Base-by-base conservation (phyloP, 1,284 basidiomycete species). In the Stygiomarasmius scandens region DNA sequence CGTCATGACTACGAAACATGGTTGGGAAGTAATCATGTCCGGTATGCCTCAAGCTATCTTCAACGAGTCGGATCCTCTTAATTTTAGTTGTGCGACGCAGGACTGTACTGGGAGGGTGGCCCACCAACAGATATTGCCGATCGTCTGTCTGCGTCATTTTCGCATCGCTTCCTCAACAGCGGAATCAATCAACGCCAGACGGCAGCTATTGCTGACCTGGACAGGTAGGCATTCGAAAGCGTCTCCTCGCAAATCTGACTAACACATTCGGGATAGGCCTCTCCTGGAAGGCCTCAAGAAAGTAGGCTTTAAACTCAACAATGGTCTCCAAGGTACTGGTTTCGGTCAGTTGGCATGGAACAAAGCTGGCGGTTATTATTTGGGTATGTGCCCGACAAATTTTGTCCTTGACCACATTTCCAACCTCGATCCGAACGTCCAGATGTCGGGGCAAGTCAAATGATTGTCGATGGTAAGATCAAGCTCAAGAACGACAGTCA, bases 401-500 rank as follows among this genome's bases (percentile, higher is more conserved):
- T 50, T 24, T 69, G 48, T 69, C 67, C 47, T 69, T 71, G 38
- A 76, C 4, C 77, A 76, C 12, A 76, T 74, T 1, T 49, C 14
- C 38, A 22, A 49, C 27, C 24, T n/a, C 29, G 22, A 23, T 24
- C 25, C 3, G 78, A 77, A 64, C 10, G 78, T n/a, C 69, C 76
- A 73, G 85, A 88, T 59, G 80, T 82, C 43, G 89, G 88, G 54
- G 84, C 81, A 23, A 84, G 82, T 58, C 80, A 89, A 66, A 69
- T 83, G 61, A 81, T 91, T 63, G 78, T 84, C 58, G 83, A 88
- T 59, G 83, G 85, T 25, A 78, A 83, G 63, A 85, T 87, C 70
- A 84, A 83, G 63, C 70, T 86, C 55, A 83, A 85, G 69, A 81
- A 77, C 64, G 80, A 82, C 53, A 74, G 71, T 29, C 69, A 74